Percentiles rank a stretch among this genome's conserved stretches.
Evolutionary conservation across 768 basidiomycete genomes (phyloP).

Genomic region (Termitomyces sp.): DNA sequence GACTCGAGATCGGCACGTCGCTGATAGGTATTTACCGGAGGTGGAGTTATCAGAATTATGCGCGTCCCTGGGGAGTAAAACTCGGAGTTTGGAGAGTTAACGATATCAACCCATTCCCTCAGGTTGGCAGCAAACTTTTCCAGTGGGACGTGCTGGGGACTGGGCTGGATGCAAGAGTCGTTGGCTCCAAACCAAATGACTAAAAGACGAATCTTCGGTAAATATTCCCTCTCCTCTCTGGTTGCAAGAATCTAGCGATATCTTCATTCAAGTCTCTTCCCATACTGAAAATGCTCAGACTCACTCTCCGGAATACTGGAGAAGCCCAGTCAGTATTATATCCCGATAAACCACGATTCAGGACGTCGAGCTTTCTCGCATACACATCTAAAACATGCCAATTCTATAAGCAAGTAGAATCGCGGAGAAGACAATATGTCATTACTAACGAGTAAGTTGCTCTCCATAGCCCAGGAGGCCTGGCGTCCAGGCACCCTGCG

Average conservation of each 20-base stretch:
- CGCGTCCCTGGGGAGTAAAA: constrained; percentile 68
- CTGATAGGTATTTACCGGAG: constrained; percentile 69
- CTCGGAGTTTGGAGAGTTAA: constrained; percentile 56
- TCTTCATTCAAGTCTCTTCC: background rate
- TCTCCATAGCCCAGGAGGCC: constrained; percentile 57
- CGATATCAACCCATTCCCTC: constrained; percentile 50
- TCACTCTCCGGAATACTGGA: constrained; percentile 71
- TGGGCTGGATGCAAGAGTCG: constrained; percentile 66
- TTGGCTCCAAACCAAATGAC: constrained; percentile 91
- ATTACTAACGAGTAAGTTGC: constrained; percentile 54
- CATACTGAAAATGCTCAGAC: constrained; percentile 7
- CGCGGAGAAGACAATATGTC: background rate
- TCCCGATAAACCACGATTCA: constrained; percentile 81
- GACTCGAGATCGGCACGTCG: constrained; percentile 44
- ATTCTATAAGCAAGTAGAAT: background rate
- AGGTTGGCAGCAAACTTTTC: constrained; percentile 62
- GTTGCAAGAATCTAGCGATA: constrained; percentile 45
- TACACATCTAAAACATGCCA: constrained; percentile 52
- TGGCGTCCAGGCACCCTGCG: constrained; percentile 58
- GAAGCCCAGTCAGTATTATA: constrained; percentile 88
- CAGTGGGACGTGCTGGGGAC: constrained; percentile 74
- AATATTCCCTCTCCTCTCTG: constrained; percentile 35
- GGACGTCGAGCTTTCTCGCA: constrained; percentile 73
- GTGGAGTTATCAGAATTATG: constrained; percentile 80
- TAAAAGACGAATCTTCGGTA: constrained; percentile 64